A percentile compares a stretch with the other conserved stretches of the same genome.
phyloP scores from a whole-genome alignment of 495 filamentous ascomycete species.

The Lasiosphaeria hispida region DNA sequence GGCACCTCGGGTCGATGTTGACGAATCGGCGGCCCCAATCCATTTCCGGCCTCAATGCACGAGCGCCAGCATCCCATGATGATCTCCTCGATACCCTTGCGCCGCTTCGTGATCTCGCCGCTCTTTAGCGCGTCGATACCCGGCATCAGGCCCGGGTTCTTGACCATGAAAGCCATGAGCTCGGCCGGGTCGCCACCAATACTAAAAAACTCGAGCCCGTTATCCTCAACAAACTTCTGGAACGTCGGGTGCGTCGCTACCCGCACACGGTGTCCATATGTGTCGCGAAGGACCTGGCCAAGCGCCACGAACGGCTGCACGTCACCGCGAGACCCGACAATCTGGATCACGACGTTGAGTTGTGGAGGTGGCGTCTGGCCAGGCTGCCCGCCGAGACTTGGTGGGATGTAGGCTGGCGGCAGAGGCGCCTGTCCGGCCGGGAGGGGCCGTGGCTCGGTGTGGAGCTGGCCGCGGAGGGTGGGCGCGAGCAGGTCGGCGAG shows the following conservation, averaged over 20 bases:
- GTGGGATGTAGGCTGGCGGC: slow-evolving; percentile 60
- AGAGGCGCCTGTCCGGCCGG: slow-evolving; percentile 34
- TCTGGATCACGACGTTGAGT: slow-evolving; percentile 76
- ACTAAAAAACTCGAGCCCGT: slow-evolving; percentile 67
- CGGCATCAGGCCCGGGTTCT: slow-evolving; percentile 71
- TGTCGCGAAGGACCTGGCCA: slow-evolving; percentile 64
- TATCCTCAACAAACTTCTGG: slow-evolving; percentile 62
- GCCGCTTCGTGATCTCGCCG: slow-evolving; percentile 60
- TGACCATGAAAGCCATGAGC: slow-evolving; percentile 81
- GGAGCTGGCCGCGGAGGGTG: slow-evolving; percentile 59
- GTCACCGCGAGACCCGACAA: slow-evolving; percentile 73
- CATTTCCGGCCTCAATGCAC: slow-evolving; percentile 54
- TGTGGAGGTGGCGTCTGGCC: slow-evolving; percentile 55
- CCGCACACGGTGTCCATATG: slow-evolving; percentile 67
- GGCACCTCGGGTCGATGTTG: slow-evolving; percentile 18
- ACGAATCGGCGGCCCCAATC: slow-evolving; percentile 19
- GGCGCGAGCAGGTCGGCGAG: slow-evolving; percentile 66
- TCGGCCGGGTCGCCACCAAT: slow-evolving; percentile 71
- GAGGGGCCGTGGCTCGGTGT: slow-evolving; percentile 29
- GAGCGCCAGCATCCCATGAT: slow-evolving; percentile 61
- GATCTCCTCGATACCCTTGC: slow-evolving; percentile 62
- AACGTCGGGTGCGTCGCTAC: slow-evolving; percentile 70
- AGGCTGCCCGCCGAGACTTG: slow-evolving; percentile 56
- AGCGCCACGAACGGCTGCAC: slow-evolving; percentile 75
- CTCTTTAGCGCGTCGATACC: slow-evolving; percentile 60